phyloP scores from a whole-genome alignment of 495 filamentous ascomycete genomes.

The Xylaria intraflava region DNA sequence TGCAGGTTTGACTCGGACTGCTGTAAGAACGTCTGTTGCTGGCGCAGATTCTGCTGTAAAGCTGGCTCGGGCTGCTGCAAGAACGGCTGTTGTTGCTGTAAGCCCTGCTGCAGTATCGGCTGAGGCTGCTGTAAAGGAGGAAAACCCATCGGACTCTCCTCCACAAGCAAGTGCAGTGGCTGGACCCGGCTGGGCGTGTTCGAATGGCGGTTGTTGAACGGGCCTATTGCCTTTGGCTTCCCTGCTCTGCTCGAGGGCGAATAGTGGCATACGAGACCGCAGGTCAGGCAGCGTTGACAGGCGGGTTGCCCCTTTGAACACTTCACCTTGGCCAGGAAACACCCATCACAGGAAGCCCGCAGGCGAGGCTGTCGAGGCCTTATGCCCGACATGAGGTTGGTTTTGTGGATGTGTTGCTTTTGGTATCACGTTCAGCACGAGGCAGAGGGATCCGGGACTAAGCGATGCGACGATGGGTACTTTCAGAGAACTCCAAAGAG shows the following conservation, averaged over 20 bases:
- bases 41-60: no score
- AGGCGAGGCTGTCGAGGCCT: constrained; percentile 35
- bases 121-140: no score
- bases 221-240: constrained; percentile 29
- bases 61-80: no score
- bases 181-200: constrained; percentile 11
- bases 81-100: no score
- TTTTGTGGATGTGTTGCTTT: neutral
- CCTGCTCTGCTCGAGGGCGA: constrained; percentile 44
- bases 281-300: constrained; percentile 43
- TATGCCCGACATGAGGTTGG: constrained; percentile 26
- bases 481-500: no score
- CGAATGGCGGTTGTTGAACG: constrained; percentile 28
- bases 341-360: constrained; percentile 49
- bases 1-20: no score
- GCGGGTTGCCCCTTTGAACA: constrained; percentile 46
- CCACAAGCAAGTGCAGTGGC: constrained; percentile 16
- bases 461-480: neutral
- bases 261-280: constrained; percentile 43
- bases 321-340: constrained; percentile 50
- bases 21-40: no score
- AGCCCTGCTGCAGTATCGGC: no score
- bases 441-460: no score
- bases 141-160: constrained; percentile 22
- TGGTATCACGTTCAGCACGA: no score